Evolutionary conservation across 2,329 filamentous ascomycete genomes (phyloP).

Genomic region (Xylaria sp.): DNA sequence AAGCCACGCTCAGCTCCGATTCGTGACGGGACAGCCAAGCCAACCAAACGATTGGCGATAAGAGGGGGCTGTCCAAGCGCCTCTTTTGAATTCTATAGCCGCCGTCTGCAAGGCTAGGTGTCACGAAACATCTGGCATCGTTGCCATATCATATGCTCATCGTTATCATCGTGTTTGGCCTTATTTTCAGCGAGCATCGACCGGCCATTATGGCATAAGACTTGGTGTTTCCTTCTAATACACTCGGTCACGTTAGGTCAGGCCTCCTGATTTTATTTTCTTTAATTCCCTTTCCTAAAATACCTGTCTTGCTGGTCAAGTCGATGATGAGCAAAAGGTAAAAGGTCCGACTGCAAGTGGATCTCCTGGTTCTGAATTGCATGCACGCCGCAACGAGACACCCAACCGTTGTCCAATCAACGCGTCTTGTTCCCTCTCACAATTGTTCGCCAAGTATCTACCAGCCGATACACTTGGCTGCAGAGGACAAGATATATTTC

Average conservation of each 20-base stretch:
- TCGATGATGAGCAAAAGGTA: conserved; percentile 60
- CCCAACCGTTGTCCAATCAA: conserved; percentile 42
- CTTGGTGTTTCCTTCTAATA: conserved; percentile 15
- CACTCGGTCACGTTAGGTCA: conserved; percentile 23
- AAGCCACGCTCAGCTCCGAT: conserved; percentile 11
- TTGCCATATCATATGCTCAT: neutral
- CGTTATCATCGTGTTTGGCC: neutral
- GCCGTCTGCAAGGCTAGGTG: conserved; percentile 35
- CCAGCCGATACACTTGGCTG: conserved; percentile 28
- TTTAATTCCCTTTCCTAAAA: conserved; percentile 3
- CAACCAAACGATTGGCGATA: conserved; percentile 23
- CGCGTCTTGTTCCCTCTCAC: conserved; percentile 38
- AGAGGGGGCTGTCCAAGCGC: conserved; percentile 26
- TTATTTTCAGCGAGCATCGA: neutral
- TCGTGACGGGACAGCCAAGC: conserved; percentile 16
- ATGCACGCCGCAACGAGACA: conserved; percentile 43
- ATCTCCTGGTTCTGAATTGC: conserved; percentile 54
- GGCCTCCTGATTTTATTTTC: neutral
- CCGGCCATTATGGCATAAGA: conserved; percentile 9
- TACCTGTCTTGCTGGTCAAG: conserved; percentile 41
- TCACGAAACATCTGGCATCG: conserved; percentile 19
- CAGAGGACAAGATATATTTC: conserved; percentile 36
- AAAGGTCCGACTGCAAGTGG: conserved; percentile 58
- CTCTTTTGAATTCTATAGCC: conserved; percentile 30
- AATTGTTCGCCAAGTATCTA: conserved; percentile 23